phyloP scores from a whole-genome alignment of 805 yeast genomes.

The Candida nemodendra region DNA sequence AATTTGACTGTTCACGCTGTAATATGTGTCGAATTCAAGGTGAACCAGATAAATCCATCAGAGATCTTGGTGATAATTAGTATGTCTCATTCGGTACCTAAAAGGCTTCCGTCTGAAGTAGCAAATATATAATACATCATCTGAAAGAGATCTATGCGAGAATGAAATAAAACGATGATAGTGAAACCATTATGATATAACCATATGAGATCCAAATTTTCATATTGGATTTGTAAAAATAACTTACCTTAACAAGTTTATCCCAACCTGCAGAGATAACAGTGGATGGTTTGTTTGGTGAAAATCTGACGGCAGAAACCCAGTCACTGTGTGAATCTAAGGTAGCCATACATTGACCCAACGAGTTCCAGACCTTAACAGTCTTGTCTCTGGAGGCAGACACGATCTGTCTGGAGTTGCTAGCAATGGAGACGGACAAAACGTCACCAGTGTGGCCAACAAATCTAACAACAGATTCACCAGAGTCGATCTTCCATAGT shows the following conservation, averaged over 20 bases:
- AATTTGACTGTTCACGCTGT: too few species aligned
- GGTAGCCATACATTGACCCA: constrained; percentile 95
- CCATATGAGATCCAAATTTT: too few species aligned
- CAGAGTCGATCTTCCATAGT: constrained; percentile 95
- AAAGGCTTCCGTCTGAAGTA: constrained; percentile 88
- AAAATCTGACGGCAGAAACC: constrained; percentile 98
- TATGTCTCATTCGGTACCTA: constrained; percentile 89
- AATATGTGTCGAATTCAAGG: too few species aligned
- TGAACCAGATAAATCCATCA: constrained; percentile 56
- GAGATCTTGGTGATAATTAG: constrained; percentile 96
- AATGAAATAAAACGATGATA: too few species aligned
- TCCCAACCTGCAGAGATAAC: constrained; percentile 99
- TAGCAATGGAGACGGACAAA: constrained; percentile 92
- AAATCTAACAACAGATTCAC: constrained; percentile 91
- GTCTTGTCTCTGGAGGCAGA: constrained; percentile 99
- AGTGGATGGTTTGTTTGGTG: constrained; percentile 73
- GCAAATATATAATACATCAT: constrained; percentile 94
- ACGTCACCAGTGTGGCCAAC: constrained; percentile 99
- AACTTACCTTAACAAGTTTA: constrained; percentile 97
- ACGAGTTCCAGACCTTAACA: constrained; percentile 98
- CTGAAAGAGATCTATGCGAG: too few species aligned
- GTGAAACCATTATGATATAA: too few species aligned
- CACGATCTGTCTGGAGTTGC: constrained; percentile 95
- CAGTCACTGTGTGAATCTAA: constrained; percentile 97
- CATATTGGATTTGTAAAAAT: too few species aligned